Evolutionary conservation across 2,329 filamentous ascomycete species (phyloP), one percentile per base, ranked within the genome.

Genomic region (Trichoderma guizhouense): DNA sequence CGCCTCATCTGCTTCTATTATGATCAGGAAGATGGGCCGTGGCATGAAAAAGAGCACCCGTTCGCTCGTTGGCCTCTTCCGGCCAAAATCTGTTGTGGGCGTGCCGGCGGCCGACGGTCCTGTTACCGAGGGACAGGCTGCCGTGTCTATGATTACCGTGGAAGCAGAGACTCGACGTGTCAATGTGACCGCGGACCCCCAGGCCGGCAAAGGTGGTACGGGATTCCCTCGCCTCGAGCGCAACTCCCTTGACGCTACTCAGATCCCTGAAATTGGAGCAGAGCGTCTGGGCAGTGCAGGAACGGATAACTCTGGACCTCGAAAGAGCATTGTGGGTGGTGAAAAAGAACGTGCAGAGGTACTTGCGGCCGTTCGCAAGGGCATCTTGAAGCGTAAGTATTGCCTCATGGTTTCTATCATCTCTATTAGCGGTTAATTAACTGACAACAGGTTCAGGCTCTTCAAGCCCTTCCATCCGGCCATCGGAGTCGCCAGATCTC

Each of bases 11-110:
- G 93, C 93, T 39, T 97, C 94, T 34, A 90, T 97, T 77, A 97
- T 97, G 93, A 92, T 99, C 75, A 91, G 96, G 68, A 99, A 99
- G 85, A 99, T 99, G 96, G 96, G 96, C 71, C 94, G 94, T 75
- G 95, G 95, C n/a, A 92, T 98, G 90, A 98, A 97, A 87, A 97
- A 96, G 83, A 92, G 94, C 66, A 92, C 92, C 21, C 89, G 95
- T 62, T 98, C 95, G 28, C 89, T 99, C 69, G 97, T 97, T 76
- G 96, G 96, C 30, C 86, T 99, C 8, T 99, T 99, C 84, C 88
- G 96, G 74, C 95, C 96, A 0, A 99, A 98, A 81, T 98, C 95
- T 1, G 87, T 97, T 18, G 88, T 95, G 76, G 95, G 94, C 36
- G 90, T 92, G 24, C 89, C 93, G 21, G 86, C 90, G 36, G 89